Evolutionary conservation across 768 basidiomycete species (phyloP), one percentile per base, ranked within the genome.

Genomic region (Leccinum longicurvipes): DNA sequence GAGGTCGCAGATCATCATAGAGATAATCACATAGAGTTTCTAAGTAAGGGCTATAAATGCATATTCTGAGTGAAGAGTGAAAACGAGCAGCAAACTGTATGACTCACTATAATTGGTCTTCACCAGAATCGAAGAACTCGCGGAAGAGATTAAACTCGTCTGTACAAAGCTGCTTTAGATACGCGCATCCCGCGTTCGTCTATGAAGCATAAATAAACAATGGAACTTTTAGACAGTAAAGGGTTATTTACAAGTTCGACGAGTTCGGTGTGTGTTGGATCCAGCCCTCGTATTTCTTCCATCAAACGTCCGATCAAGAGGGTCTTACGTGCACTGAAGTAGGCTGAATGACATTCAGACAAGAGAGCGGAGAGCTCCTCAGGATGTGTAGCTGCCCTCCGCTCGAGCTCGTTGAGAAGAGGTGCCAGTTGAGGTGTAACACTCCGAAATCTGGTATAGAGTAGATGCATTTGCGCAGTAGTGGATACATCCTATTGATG

Each of bases 1-100:
- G 86, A 6, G 96, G 97, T 1, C 96, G 89, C 1, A 99, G 82
- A 60, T 95, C 93, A 68, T 98, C 97, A 67, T 95, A 97, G 31
- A 99, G 83, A 63, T 93, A 82, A 72, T 98, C 96, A 62, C 94
- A 98, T 0, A 98, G 79, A 3, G 81, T 86, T 74, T 97, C 94
- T 23, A 99, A 80, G 73, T 93, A 98, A 57, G 84, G 80, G 65
- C 94, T 98, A 54, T n/a, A 28, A 41, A 53, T 32, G 44, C 0
- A 44, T n/a, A 25, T 25, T 36, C 2, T 49, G 4, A 3, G 51
- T 42, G n/a, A 67, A 31, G 69, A 17, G 17, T 1, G 64, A 28
- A 41, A 6, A 8, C 3, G 27, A 25, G 15, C 11, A 52, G 19
- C 17, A 29, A 32, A 46, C 17, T 14, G 32, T 24, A 6, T n/a